Evolutionary conservation across 768 basidiomycete species (phyloP).

Genomic region (Ramaria sp.): DNA sequence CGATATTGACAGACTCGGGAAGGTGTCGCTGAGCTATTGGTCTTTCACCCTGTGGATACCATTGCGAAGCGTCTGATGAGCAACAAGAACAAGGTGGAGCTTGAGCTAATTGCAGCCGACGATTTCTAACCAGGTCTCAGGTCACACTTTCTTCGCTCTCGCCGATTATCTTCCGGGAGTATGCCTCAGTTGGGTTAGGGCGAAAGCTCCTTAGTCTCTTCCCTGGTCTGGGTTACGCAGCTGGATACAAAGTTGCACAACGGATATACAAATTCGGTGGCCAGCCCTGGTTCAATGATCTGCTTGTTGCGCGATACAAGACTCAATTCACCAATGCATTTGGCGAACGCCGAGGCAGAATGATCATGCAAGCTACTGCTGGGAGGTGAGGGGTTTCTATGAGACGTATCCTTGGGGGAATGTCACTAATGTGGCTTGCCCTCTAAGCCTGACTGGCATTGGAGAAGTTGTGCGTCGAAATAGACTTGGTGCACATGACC

Average conservation of each 20-base stretch:
- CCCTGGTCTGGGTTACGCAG: conserved; percentile 95
- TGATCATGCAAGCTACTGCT: conserved; percentile 91
- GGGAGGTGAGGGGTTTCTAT: conserved; percentile 53
- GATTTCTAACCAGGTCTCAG: conserved; percentile 24
- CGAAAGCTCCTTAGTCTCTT: conserved; percentile 85
- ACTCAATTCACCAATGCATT: conserved; percentile 72
- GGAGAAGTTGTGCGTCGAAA: conserved; percentile 72
- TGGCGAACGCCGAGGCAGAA: conserved; percentile 90
- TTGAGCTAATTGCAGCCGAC: too few relatives aligned
- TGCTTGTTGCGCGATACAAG: conserved; percentile 77
- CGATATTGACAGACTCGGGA: background rate
- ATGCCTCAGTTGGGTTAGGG: conserved; percentile 55
- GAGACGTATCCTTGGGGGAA: background rate
- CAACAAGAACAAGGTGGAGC: conserved; percentile 72
- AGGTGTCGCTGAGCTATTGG: conserved; percentile 91
- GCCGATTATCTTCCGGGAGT: conserved; percentile 79
- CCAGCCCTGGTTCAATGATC: conserved; percentile 94
- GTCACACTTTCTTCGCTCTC: conserved; percentile 54
- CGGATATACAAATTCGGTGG: conserved; percentile 97
- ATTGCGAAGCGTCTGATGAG: conserved; percentile 99
- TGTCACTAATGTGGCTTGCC: background rate
- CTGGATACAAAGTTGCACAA: conserved; percentile 93
- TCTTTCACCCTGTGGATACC: conserved; percentile 96
- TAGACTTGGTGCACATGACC: background rate
- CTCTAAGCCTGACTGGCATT: conserved; percentile 53